Evolutionary conservation across 225 moss, liverwort and hornwort species (phyloP).

Genomic region (Pseudoscleropodium purum): DNA sequence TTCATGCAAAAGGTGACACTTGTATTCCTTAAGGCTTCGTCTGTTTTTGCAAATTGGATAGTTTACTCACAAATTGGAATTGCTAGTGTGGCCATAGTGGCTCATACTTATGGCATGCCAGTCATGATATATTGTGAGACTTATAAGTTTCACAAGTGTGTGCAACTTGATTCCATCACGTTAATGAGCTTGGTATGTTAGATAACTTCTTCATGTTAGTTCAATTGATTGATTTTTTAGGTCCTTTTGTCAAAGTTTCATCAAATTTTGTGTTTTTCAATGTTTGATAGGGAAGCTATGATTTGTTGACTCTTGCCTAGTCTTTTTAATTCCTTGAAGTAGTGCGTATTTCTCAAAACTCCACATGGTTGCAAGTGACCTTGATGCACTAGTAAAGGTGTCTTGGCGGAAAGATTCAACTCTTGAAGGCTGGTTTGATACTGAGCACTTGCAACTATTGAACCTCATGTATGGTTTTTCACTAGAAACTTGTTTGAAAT

Average conservation of each 20-base stretch:
- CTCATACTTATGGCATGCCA: constrained; percentile 76
- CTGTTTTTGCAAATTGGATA: constrained; percentile 76
- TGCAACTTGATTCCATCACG: constrained; percentile 88
- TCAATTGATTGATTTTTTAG: not conserved
- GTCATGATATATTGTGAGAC: constrained; percentile 96
- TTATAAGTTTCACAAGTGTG: no score
- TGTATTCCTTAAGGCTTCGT: no score
- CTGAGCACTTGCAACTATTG: constrained; percentile 64
- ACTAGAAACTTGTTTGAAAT: not conserved
- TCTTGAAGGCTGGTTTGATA: constrained; percentile 60
- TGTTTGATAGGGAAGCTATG: not conserved
- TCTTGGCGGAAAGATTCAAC: constrained; percentile 41
- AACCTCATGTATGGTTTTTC: constrained; percentile 53
- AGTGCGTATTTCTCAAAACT: not conserved
- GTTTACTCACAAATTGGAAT: constrained; percentile 91
- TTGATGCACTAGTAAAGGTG: constrained; percentile 63
- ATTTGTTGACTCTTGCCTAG: not conserved
- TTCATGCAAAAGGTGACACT: no score
- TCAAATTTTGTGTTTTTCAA: not conserved
- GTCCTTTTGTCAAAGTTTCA: not conserved
- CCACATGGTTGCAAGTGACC: constrained; percentile 36
- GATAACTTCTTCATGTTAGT: not conserved
- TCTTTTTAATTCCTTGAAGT: not conserved
- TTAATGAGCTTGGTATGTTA: constrained; percentile 76
- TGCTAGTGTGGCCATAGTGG: constrained; percentile 95